These are phyloP conservation scores for Fusarium coicis DNA, from an alignment of 2,329 filamentous ascomycete genomes.

Conservation along the genomic window DNA sequence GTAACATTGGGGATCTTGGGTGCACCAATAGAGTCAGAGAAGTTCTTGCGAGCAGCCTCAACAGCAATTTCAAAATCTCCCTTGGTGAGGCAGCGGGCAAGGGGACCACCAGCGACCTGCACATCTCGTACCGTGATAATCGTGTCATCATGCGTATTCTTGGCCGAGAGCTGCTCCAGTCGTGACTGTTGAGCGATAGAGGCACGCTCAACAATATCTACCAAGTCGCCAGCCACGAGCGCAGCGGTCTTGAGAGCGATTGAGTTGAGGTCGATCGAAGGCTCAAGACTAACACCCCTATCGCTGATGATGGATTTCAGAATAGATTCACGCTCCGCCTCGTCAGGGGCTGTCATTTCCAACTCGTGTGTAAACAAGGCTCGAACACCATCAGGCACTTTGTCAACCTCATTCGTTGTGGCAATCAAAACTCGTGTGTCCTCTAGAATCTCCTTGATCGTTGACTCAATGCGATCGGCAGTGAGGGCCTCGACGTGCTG, in stretches of 20 bases:
- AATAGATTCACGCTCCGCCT: slow-evolving; percentile 90
- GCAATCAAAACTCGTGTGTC: slow-evolving; percentile 86
- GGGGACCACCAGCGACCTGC: slow-evolving; percentile 85
- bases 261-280: slow-evolving; percentile 83
- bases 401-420: slow-evolving; percentile 94
- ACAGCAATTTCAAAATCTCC: slow-evolving; percentile 92
- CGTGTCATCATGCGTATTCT: slow-evolving; percentile 51
- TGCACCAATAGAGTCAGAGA: slow-evolving; percentile 95
- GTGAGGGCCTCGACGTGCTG: slow-evolving; percentile 91
- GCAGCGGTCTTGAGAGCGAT: slow-evolving; percentile 96
- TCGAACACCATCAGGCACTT: slow-evolving; percentile 88
- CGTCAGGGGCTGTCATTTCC: slow-evolving; percentile 92
- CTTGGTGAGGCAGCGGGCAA: slow-evolving; percentile 81
- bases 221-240: slow-evolving; percentile 90
- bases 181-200: slow-evolving; percentile 80
- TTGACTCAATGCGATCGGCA: slow-evolving; percentile 87
- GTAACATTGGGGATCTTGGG: slow-evolving; percentile 98
- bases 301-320: slow-evolving; percentile 81
- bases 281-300: slow-evolving; percentile 78
- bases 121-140: slow-evolving; percentile 80
- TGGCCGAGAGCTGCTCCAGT: slow-evolving; percentile 75
- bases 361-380: slow-evolving; percentile 95
- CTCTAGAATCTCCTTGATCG: slow-evolving; percentile 84
- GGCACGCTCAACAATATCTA: slow-evolving; percentile 93
- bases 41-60: slow-evolving; percentile 95